These are phyloP conservation scores for Tephrocybe sp. DNA, from an alignment of 768 basidiomycete genomes.

Conservation along the genomic window DNA sequence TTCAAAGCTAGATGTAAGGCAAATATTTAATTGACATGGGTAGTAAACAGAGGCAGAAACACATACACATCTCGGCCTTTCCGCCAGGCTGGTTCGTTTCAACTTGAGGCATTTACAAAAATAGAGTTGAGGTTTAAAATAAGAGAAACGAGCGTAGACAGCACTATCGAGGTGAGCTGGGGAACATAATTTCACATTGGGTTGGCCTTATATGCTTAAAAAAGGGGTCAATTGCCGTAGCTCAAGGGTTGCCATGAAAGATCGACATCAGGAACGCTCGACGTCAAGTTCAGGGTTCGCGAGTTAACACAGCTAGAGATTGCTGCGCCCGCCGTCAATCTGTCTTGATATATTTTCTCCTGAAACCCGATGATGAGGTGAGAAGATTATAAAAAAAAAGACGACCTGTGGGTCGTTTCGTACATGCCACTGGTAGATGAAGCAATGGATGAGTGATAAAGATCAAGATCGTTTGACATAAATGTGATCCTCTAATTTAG, in stretches of 20 bases:
- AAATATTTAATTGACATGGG: background rate
- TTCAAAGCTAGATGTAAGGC: background rate
- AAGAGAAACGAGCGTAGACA: no score
- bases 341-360: background rate
- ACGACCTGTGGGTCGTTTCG: background rate
- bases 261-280: background rate
- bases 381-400: background rate
- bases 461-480: no score
- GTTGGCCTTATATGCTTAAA: no score
- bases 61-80: constrained; percentile 11
- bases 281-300: background rate
- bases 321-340: background rate
- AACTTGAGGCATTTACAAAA: background rate
- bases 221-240: no score
- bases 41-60: background rate
- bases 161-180: no score
- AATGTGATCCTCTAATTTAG: no score
- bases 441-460: no score
- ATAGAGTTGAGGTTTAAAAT: no score
- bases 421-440: background rate
- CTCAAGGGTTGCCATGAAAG: background rate
- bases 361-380: background rate
- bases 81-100: constrained; percentile 7
- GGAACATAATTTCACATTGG: no score
- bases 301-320: background rate